Percentiles rank a stretch among this genome's conserved stretches.
phyloP scores from a whole-genome alignment of 1,284 basidiomycete genomes.

The Marasmius sp. region DNA sequence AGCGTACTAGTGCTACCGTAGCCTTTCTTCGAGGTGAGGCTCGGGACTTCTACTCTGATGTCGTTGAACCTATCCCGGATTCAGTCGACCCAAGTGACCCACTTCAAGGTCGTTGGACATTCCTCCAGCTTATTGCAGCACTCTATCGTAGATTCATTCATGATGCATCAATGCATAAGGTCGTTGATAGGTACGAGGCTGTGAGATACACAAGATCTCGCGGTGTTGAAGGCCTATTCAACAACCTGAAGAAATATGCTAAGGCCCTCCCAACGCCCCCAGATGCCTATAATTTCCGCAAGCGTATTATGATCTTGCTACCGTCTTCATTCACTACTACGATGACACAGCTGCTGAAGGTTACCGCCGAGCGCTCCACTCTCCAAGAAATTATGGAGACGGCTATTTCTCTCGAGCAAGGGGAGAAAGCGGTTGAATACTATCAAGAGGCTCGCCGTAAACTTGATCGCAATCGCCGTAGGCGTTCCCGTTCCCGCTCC shows the following conservation, averaged over 20 bases:
- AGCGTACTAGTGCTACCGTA: background rate
- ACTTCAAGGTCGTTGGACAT: background rate
- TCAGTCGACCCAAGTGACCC: background rate
- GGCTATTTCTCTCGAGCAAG: background rate
- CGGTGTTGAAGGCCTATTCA: conserved; percentile 2
- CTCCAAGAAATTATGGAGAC: conserved; percentile 8
- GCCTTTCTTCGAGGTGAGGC: conserved; percentile 3
- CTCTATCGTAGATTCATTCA: conserved; percentile 7
- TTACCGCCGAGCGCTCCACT: background rate
- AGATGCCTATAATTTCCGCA: conserved; percentile 3
- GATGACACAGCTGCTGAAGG: no score
- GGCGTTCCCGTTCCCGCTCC: background rate
- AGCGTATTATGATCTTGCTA: no score
- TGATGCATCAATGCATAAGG: no score
- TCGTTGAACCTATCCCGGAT: conserved; percentile 1
- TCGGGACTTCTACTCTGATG: no score
- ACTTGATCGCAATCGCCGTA: background rate
- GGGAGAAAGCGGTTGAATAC: background rate
- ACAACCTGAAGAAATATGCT: background rate
- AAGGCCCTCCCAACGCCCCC: conserved; percentile 5
- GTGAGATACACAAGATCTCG: background rate
- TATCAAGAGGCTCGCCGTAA: background rate
- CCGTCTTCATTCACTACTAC: no score
- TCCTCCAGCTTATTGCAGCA: conserved; percentile 4
- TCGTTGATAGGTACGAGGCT: background rate